Evolutionary conservation across 2,329 filamentous ascomycete species (phyloP).

Genomic region (Colletotrichum nymphaeae): DNA sequence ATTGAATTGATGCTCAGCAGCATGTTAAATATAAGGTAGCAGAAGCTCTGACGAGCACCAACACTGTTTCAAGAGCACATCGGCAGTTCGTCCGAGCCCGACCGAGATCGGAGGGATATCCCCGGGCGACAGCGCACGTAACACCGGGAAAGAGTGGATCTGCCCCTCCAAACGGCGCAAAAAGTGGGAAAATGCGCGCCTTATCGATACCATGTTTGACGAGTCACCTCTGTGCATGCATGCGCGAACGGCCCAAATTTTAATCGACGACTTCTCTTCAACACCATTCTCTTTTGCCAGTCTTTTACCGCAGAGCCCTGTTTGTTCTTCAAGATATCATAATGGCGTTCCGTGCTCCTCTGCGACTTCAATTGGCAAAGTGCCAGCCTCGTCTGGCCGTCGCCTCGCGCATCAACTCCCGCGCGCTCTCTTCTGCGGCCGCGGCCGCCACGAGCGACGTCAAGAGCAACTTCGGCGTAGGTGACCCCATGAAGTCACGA

Average conservation of each 20-base stretch:
- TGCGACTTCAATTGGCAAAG: conserved; percentile 51
- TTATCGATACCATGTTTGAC: conserved; percentile 30
- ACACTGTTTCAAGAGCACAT: too few relatives aligned
- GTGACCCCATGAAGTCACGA: conserved; percentile 5
- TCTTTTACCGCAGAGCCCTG: background rate
- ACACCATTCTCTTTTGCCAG: conserved; percentile 1
- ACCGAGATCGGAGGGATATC: conserved; percentile 15
- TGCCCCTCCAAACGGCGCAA: background rate
- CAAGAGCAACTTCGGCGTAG: conserved; percentile 49
- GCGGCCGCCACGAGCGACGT: conserved; percentile 48
- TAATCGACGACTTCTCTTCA: conserved; percentile 10
- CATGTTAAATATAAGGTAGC: too few relatives aligned
- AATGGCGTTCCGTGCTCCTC: conserved; percentile 54
- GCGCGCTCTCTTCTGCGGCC: conserved; percentile 48
- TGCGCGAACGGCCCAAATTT: conserved; percentile 32
- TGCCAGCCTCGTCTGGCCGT: conserved; percentile 37
- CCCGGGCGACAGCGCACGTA: background rate
- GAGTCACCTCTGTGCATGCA: conserved; percentile 27
- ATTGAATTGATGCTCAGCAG: too few relatives aligned
- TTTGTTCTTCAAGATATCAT: conserved; percentile 12
- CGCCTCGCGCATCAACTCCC: conserved; percentile 43
- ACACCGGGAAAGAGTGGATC: background rate
- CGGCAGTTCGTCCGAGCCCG: background rate
- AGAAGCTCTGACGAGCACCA: too few relatives aligned
- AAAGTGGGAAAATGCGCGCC: background rate